Percentiles rank a stretch among this genome's conserved stretches.
Conservation (phyloP, 2,329 filamentous ascomycete genomes). For the Botrytis hyacinthi region DNA sequence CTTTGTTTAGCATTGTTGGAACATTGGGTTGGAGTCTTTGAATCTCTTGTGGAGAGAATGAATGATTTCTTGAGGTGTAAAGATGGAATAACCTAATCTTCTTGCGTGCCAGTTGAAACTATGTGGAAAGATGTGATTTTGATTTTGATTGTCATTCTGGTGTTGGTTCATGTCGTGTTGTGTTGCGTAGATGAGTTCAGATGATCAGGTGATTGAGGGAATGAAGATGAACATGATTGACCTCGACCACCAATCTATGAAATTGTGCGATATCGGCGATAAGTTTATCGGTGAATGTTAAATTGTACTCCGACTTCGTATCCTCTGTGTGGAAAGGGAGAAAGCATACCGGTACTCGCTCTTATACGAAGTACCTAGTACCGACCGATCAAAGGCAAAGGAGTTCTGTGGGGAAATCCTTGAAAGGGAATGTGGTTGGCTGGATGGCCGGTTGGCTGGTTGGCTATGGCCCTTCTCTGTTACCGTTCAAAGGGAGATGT, state of each 20-base stretch:
- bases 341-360: not conserved
- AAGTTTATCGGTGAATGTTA: not conserved
- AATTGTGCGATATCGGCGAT: not conserved
- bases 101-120: fast-evolving
- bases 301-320: not conserved
- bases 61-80: not conserved
- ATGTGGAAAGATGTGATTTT: not conserved
- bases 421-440: not conserved
- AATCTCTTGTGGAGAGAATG: not conserved
- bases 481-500: not conserved
- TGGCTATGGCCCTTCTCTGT: too few species aligned
- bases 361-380: too few species aligned
- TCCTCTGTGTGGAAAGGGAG: too few species aligned
- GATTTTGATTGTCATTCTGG: not conserved
- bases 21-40: not conserved
- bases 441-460: not conserved
- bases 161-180: not conserved
- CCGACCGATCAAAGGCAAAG: not conserved
- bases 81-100: too few species aligned
- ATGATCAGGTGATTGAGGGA: not conserved
- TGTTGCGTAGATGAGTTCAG: not conserved
- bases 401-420: not conserved
- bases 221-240: not conserved
- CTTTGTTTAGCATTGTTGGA: not conserved
- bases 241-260: not conserved